Base-by-base conservation (phyloP, 2,329 filamentous ascomycete genomes). In the Verticillium nubilum region DNA sequence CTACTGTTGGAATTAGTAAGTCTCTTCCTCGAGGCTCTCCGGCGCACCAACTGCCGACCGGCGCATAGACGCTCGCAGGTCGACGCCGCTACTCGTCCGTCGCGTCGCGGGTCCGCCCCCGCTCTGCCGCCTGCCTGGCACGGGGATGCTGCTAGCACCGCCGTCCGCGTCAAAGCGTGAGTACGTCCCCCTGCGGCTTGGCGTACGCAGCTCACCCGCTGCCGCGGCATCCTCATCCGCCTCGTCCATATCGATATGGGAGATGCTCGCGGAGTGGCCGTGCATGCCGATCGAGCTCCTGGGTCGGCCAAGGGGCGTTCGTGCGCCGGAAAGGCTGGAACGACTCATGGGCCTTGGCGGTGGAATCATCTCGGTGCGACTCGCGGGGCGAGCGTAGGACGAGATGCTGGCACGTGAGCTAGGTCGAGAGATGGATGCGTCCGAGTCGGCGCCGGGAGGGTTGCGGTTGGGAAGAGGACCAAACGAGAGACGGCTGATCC, bases 401-500 rank as follows among this genome's bases (percentile, higher is more conserved):
- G 82, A 80, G 59, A 80, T 74, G 69, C 87, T 90, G 66, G 88
- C 85, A 64, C 90, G 86, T 68, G 90, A 93, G 75, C 86, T 89
- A 17, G 91, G 90, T 33, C 90, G 86, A 65, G 86, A 88, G 64
- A 81, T 76, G 23, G 78, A 73, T 17, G 72, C 67, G 35, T 73
- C 71, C 12, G 69, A 73, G 29, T 69, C 67, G 55, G 73, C 68
- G 61, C 76, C 78, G 47, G 78, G 78, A 15, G 80, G 80, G 56
- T 77, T 78, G 52, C 85, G 80, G 67, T 81, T 84, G 2, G 86
- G 83, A 10, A 86, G 74, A 1, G 83, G 82, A 1, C 85, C 85
- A 68, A 87, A 87, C 1, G 86, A 88, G 6, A 89, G 73, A 15
- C 87, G 80, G 64, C 83, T 84, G 52, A 87, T 81, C 33, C 86